Evolutionary conservation across 2,329 filamentous ascomycete genomes (phyloP).

Genomic region (Atkinsonella hypoxylon): DNA sequence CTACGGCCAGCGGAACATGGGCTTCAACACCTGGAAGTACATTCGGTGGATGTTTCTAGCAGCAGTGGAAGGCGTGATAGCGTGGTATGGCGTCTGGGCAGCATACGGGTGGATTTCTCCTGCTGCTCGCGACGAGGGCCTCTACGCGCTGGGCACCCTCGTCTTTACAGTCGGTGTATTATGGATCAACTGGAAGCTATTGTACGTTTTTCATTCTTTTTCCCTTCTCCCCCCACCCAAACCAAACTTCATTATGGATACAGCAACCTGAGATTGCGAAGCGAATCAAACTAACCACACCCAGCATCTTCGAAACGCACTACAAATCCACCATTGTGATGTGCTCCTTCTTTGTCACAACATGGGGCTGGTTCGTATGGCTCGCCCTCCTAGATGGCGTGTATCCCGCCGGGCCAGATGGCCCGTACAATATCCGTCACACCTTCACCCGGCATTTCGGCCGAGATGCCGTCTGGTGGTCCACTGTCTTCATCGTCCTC

Average conservation of each 20-base stretch:
- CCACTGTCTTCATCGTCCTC: slow-evolving; percentile 52
- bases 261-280: background rate
- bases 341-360: slow-evolving; percentile 44
- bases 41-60: slow-evolving; percentile 68
- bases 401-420: slow-evolving; percentile 39
- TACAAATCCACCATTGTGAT: slow-evolving; percentile 57
- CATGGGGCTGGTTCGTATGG: slow-evolving; percentile 61
- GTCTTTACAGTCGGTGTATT: slow-evolving; percentile 59
- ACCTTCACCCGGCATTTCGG: slow-evolving; percentile 59
- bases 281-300: background rate
- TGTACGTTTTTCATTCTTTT: slow-evolving; percentile 35
- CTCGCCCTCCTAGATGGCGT: slow-evolving; percentile 55
- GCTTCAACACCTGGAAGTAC: slow-evolving; percentile 66
- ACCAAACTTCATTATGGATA: background rate
- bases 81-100: slow-evolving; percentile 54
- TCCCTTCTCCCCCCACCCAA: too few species aligned
- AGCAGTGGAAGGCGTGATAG: slow-evolving; percentile 57
- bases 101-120: slow-evolving; percentile 35
- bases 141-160: slow-evolving; percentile 64
- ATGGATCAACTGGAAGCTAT: slow-evolving; percentile 65
- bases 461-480: slow-evolving; percentile 61
- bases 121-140: slow-evolving; percentile 48
- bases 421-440: slow-evolving; percentile 53
- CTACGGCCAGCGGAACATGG: slow-evolving; percentile 60
- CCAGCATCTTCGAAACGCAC: slow-evolving; percentile 60